Evolutionary conservation across 108 stramenopile species (phyloP).

Genomic region (Skeletonema grethae): DNA sequence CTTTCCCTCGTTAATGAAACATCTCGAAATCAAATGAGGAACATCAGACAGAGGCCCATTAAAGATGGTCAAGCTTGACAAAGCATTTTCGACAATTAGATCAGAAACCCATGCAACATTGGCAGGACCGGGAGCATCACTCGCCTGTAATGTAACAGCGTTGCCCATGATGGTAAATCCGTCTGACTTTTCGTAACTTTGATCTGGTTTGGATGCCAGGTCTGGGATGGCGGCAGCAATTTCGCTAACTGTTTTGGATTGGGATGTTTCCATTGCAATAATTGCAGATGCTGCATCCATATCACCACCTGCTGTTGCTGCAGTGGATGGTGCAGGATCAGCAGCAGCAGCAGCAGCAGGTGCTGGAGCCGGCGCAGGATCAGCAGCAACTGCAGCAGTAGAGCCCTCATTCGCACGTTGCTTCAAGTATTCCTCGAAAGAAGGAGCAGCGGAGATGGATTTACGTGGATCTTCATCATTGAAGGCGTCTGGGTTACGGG

Average conservation of each 20-base stretch:
- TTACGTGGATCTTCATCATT: conserved; percentile 73
- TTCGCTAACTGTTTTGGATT: conserved; percentile 48
- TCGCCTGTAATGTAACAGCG: conserved; percentile 53
- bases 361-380: not conserved
- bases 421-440: conserved; percentile 86
- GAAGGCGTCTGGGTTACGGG: conserved; percentile 64
- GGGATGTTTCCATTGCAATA: conserved; percentile 48
- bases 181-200: conserved; percentile 42
- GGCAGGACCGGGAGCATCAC: conserved; percentile 76
- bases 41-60: conserved; percentile 82
- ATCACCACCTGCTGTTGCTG: conserved; percentile 11
- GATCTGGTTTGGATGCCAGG: conserved; percentile 64
- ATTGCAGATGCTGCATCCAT: conserved; percentile 43
- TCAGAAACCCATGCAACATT: conserved; percentile 79
- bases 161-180: conserved; percentile 34
- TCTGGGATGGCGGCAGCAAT: conserved; percentile 69
- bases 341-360: conserved; percentile 6
- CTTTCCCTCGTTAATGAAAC: conserved; percentile 29
- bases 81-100: conserved; percentile 41
- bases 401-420: conserved; percentile 16
- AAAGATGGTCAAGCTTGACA: conserved; percentile 72
- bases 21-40: conserved; percentile 72
- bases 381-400: conserved; percentile 6
- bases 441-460: conserved; percentile 72
- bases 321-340: not conserved